Evolutionary conservation across 352 stramenopile genomes (phyloP).

Genomic region (Achlya hypogyna): DNA sequence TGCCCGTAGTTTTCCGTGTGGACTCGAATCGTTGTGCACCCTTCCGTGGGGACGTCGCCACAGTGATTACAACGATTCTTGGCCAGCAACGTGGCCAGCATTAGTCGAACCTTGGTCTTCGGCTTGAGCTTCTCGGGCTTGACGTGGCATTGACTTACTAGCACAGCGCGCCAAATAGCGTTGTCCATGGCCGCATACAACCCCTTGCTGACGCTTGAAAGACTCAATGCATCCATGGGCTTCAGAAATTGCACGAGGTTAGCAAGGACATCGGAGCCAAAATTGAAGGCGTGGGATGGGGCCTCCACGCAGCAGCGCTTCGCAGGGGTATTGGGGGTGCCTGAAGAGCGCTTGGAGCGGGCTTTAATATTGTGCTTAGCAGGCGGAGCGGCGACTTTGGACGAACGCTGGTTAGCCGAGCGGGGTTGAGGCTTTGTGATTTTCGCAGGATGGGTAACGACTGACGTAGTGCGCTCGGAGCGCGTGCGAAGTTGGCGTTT

Average conservation of each 20-base stretch:
- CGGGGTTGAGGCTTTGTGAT: no score
- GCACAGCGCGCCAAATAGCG: neutral
- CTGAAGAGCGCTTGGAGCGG: neutral
- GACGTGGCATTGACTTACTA: neutral
- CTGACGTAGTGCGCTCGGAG: no score
- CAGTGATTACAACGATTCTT: neutral
- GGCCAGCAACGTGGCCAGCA: neutral
- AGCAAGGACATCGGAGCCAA: neutral
- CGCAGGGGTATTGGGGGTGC: neutral
- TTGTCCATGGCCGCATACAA: neutral
- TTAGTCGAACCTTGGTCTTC: neutral
- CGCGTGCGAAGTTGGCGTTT: no score
- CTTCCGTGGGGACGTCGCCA: neutral
- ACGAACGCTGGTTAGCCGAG: no score
- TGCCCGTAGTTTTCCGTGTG: neutral
- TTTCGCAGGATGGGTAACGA: no score
- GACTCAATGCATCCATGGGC: neutral
- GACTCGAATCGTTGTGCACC: neutral
- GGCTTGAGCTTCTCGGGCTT: neutral
- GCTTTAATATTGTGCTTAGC: no score
- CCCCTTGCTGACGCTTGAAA: neutral
- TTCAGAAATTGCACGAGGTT: neutral
- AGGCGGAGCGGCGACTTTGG: no score
- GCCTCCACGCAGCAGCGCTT: neutral
- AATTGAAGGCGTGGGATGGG: no score